These are phyloP conservation scores for Ophiocordyceps australis DNA, from an alignment of 2,329 filamentous ascomycete species.

Conservation along the genomic window DNA sequence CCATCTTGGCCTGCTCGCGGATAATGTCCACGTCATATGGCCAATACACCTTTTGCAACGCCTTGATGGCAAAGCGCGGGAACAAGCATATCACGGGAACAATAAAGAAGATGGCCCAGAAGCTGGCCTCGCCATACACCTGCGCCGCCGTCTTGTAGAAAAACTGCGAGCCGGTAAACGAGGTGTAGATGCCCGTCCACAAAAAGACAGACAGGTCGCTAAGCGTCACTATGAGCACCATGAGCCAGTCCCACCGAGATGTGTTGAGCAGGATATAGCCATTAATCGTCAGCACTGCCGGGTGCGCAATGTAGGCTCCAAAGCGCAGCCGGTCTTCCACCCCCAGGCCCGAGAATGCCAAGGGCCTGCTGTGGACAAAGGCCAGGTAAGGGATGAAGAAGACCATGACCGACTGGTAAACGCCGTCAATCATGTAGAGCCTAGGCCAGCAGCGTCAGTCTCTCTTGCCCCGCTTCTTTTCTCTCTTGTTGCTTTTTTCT, in stretches of 20 bases:
- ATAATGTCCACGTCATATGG: constrained; percentile 91
- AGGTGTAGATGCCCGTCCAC: constrained; percentile 79
- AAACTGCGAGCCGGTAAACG: constrained; percentile 24
- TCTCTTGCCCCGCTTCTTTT: not conserved
- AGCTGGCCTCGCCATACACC: constrained; percentile 64
- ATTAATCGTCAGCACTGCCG: constrained; percentile 78
- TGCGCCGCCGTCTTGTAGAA: constrained; percentile 66
- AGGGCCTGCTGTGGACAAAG: constrained; percentile 49
- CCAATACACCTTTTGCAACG: constrained; percentile 82
- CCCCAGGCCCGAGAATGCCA: constrained; percentile 54
- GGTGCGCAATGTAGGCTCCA: constrained; percentile 72
- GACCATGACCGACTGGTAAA: constrained; percentile 86
- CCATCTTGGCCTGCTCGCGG: constrained; percentile 73
- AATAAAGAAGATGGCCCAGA: constrained; percentile 72
- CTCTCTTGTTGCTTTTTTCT: not conserved
- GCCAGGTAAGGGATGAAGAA: constrained; percentile 87
- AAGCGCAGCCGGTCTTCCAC: constrained; percentile 69
- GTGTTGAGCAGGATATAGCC: constrained; percentile 90
- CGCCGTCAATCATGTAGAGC: constrained; percentile 85
- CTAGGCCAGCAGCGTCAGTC: constrained; percentile 18
- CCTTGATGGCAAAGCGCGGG: constrained; percentile 74
- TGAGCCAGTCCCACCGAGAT: constrained; percentile 97
- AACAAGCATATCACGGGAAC: constrained; percentile 69
- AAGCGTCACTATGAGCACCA: constrained; percentile 62
- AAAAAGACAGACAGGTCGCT: constrained; percentile 82